A percentile compares a stretch with the other conserved stretches of the same genome.
These are phyloP conservation scores for Elsinoe australis DNA, from an alignment of 2,329 filamentous ascomycete species.

Conservation along the genomic window DNA sequence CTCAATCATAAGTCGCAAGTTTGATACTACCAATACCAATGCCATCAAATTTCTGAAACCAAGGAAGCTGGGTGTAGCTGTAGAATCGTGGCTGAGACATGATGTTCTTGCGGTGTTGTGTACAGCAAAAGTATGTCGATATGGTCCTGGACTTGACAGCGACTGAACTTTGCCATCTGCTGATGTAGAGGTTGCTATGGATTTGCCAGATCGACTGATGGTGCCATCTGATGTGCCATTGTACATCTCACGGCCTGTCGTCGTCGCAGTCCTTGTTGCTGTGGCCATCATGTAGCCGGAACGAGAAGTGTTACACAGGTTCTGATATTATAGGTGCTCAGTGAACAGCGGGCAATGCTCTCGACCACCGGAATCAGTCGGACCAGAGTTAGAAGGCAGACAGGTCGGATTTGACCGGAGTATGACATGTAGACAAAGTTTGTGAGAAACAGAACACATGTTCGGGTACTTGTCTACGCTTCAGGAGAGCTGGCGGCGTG, in stretches of 20 bases:
- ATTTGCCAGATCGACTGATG: not conserved
- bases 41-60: slow-evolving; percentile 97
- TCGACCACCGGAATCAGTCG: slow-evolving; percentile 9
- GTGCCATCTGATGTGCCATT: not conserved
- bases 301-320: not conserved
- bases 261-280: slow-evolving; percentile 10
- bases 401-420: slow-evolving; percentile 11
- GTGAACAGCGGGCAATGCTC: not conserved
- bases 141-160: slow-evolving; percentile 49
- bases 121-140: slow-evolving; percentile 84
- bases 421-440: slow-evolving; percentile 8
- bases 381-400: not conserved
- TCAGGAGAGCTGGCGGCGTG: slow-evolving; percentile 10
- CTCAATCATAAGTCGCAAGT: slow-evolving; percentile 88
- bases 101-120: slow-evolving; percentile 67
- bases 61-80: slow-evolving; percentile 69
- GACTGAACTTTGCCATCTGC: slow-evolving; percentile 6
- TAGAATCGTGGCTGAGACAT: slow-evolving; percentile 76
- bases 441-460: slow-evolving; percentile 3
- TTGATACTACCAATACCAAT: slow-evolving; percentile 80
- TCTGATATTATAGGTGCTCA: slow-evolving; percentile 1
- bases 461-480: slow-evolving; percentile 5
- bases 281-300: not conserved
- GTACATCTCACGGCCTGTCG: slow-evolving; percentile 1
- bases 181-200: not conserved